Evolutionary conservation across 2,329 filamentous ascomycete species (phyloP).

Genomic region (Plenodomus lindquistii): DNA sequence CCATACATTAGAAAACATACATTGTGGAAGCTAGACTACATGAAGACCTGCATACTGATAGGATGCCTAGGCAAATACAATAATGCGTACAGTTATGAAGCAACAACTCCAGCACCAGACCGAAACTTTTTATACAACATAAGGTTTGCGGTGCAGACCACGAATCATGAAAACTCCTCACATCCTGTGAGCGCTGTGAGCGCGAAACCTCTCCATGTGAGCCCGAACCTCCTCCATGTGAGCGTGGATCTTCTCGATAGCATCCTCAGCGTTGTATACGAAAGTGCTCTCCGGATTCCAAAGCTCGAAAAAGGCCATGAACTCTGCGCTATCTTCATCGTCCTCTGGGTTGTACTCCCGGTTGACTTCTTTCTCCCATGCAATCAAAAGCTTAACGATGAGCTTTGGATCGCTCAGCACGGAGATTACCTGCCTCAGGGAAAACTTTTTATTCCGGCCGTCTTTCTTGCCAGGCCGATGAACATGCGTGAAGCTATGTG

Average conservation of each 20-base stretch:
- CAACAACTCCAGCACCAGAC: conserved; percentile 14
- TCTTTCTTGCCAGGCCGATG: conserved; percentile 29
- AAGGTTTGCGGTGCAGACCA: neutral
- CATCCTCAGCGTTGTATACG: conserved; percentile 3
- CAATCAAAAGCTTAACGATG: conserved; percentile 32
- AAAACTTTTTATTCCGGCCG: conserved; percentile 29
- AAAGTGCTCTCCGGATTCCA: neutral
- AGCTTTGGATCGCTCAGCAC: conserved; percentile 32
- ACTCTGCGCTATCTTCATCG: conserved; percentile 8
- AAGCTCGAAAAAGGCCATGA: neutral
- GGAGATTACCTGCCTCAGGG: conserved; percentile 27
- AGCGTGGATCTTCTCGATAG: conserved; percentile 4
- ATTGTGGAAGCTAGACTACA: conserved; percentile 28
- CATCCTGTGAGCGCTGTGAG: conserved; percentile 3
- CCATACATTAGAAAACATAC: conserved; percentile 26
- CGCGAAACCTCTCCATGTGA: no score
- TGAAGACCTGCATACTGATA: conserved; percentile 21
- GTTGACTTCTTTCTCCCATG: conserved; percentile 23
- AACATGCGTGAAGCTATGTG: conserved; percentile 39
- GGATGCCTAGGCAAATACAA: conserved; percentile 16
- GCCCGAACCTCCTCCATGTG: no score
- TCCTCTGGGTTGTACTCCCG: conserved; percentile 15
- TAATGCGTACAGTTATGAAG: conserved; percentile 16
- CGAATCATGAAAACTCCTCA: neutral
- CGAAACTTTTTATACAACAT: conserved; percentile 18